These are phyloP conservation scores for Lasiosphaeria miniovina DNA, from an alignment of 495 filamentous ascomycete species.

Conservation along the genomic window DNA sequence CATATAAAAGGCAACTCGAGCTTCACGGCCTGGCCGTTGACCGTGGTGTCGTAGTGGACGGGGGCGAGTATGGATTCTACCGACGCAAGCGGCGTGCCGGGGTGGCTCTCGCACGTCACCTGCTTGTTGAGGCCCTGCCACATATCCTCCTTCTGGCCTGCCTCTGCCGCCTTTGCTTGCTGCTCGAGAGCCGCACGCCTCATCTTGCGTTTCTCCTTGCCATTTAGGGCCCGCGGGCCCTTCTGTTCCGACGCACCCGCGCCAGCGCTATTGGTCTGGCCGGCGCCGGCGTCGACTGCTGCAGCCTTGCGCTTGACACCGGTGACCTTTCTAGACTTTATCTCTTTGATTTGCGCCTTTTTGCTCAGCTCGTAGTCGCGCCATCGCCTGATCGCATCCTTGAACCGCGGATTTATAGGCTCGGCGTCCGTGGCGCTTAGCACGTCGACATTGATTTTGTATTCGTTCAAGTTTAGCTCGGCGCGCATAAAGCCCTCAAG, in stretches of 20 bases:
- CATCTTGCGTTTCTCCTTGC: conserved; percentile 12
- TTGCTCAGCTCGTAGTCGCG: conserved; percentile 57
- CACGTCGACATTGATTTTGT: conserved; percentile 52
- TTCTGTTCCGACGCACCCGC: neutral
- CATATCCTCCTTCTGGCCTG: conserved; percentile 22
- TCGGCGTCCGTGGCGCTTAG: conserved; percentile 27
- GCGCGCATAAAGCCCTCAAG: conserved; percentile 72
- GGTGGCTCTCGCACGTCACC: conserved; percentile 46
- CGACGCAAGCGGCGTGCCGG: conserved; percentile 36
- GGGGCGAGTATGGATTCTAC: conserved; percentile 51
- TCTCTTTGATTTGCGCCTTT: conserved; percentile 44
- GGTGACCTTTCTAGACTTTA: conserved; percentile 20
- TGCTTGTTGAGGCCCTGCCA: conserved; percentile 29
- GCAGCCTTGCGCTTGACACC: conserved; percentile 27
- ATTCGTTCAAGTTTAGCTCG: conserved; percentile 48
- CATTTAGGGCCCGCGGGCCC: neutral
- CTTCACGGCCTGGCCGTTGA: conserved; percentile 36
- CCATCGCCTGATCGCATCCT: conserved; percentile 61
- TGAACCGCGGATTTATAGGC: conserved; percentile 52
- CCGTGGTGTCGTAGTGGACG: conserved; percentile 33
- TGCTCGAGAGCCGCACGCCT: conserved; percentile 15
- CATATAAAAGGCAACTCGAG: conserved; percentile 66
- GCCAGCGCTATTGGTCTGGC: neutral
- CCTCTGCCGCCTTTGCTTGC: conserved; percentile 18
- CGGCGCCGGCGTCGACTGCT: neutral